Evolutionary conservation across 2,329 filamentous ascomycete species (phyloP).

Genomic region (Aspergillus costaricaensis): DNA sequence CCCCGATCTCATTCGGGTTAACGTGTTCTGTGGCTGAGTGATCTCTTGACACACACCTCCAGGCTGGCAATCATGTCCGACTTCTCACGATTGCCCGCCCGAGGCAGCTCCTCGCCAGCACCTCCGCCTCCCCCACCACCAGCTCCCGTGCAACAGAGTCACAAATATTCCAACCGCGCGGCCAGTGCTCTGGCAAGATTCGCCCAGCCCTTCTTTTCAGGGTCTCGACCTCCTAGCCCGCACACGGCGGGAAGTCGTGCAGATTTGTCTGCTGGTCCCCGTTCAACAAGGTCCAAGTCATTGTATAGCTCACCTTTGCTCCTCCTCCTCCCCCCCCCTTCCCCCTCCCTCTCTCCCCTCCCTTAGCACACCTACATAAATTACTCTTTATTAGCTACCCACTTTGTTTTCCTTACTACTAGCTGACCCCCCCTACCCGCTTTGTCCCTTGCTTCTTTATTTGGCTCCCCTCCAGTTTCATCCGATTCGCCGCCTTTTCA

Average conservation of each 20-base stretch:
- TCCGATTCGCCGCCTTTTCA: neutral
- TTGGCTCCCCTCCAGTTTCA: conserved; percentile 1
- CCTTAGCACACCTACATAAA: too few relatives aligned
- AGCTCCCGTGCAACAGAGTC: conserved; percentile 36
- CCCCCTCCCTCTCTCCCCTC: neutral
- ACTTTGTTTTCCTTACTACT: neutral
- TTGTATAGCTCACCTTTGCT: conserved; percentile 36
- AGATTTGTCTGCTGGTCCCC: conserved; percentile 30
- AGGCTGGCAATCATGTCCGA: conserved; percentile 32
- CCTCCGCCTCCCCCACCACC: conserved; percentile 41
- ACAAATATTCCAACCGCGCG: conserved; percentile 47
- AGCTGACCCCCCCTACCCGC: conserved; percentile 2
- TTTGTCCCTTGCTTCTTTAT: conserved; percentile 2
- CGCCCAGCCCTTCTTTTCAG: conserved; percentile 57
- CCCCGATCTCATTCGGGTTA: conserved; percentile 23
- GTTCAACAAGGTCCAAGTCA: conserved; percentile 41
- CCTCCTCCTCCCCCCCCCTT: conserved; percentile 18
- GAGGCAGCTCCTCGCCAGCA: conserved; percentile 31
- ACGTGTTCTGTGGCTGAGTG: conserved; percentile 17
- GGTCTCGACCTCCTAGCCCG: conserved; percentile 56
- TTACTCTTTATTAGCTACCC: neutral
- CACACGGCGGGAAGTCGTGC: conserved; percentile 43
- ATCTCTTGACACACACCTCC: conserved; percentile 13
- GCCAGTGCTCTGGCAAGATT: conserved; percentile 54
- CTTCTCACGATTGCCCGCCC: conserved; percentile 27